Evolutionary conservation across 345 rosid species (phyloP), one percentile per base, ranked within the genome.

Genomic region (Gossypium australe): DNA sequence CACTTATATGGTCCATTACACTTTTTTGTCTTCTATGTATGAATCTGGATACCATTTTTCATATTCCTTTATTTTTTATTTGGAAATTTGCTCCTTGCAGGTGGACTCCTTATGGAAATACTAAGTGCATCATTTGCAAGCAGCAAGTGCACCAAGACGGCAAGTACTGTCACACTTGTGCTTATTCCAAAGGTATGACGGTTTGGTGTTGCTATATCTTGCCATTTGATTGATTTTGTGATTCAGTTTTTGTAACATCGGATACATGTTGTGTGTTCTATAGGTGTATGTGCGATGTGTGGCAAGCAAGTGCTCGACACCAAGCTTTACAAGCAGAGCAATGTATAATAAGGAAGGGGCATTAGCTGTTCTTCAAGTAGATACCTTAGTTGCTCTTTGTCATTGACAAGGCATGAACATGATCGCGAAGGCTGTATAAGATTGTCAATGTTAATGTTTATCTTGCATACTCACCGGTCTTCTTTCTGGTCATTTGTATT

Each of bases 291-390:
- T 69, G 98, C 97, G 0, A 91, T 95, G 99, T 95, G 99, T 2
- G 99, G 99, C 38, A 96, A 96, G 85, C 98, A 96, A 87, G 99
- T 96, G 22, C 87, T 96, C 7, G 97, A 96, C 87, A 95, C 99
- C 51, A 96, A 96, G 91, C 49, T 88, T 56, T 96, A 96, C 84
- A 95, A 90, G 85, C 99, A 95, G 76, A 95, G 99, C 84, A 95
- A 95, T 84, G 97, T 85, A 11, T 93, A 83, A 84, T 13, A 49
- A 64, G 18, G 29, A 59, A 11, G 25, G 14, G 44, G 17, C 22
- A 44, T 10, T 41, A 58, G 22, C 44, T 75, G 58, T 24, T 7
- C 11, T 67, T 68, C 51, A 55, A 29, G 71, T 60, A 5, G 73
- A 69, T 66, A 43, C 61, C 8, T 58, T 68, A 34, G 25, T n/a